These are phyloP conservation scores for Aspergillus amoenus DNA, from an alignment of 2,329 filamentous ascomycete genomes.

Conservation along the genomic window DNA sequence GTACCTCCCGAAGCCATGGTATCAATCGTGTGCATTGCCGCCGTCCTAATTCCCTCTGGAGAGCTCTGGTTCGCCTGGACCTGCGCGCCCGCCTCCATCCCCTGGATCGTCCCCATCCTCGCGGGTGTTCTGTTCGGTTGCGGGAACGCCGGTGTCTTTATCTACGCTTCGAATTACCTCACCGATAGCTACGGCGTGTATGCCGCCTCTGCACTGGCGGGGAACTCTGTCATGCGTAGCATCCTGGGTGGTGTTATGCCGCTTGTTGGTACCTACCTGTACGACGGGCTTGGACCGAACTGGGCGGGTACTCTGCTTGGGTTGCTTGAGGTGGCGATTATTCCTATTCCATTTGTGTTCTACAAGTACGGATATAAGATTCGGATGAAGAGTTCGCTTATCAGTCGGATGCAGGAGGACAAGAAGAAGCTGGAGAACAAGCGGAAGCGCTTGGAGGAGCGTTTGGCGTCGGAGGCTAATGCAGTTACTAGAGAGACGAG, in stretches of 20 bases:
- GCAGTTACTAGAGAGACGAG: conserved; percentile 18
- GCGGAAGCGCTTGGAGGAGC: conserved; percentile 23
- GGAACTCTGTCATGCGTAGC: conserved; percentile 73
- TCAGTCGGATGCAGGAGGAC: conserved; percentile 57
- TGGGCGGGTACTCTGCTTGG: conserved; percentile 79
- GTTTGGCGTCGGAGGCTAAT: conserved; percentile 6
- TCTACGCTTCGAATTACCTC: conserved; percentile 79
- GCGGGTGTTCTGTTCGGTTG: conserved; percentile 77
- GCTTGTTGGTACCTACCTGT: conserved; percentile 72
- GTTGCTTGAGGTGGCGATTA: conserved; percentile 68
- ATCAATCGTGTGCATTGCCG: conserved; percentile 73
- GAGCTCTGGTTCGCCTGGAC: conserved; percentile 90
- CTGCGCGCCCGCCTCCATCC: conserved; percentile 71
- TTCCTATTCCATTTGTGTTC: conserved; percentile 79
- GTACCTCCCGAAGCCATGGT: conserved; percentile 78
- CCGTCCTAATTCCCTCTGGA: conserved; percentile 71
- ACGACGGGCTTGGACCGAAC: conserved; percentile 65
- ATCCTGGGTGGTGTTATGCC: conserved; percentile 76
- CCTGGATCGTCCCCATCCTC: conserved; percentile 77
- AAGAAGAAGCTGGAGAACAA: conserved; percentile 48
- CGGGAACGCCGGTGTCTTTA: conserved; percentile 76
- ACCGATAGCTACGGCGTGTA: conserved; percentile 79
- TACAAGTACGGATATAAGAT: conserved; percentile 63
- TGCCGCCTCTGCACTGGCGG: conserved; percentile 75
- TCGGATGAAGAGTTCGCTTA: conserved; percentile 55